Evolutionary conservation across 2,329 filamentous ascomycete genomes (phyloP), one percentile per base, ranked within the genome.

Genomic region (Daldinia eschscholtzii): DNA sequence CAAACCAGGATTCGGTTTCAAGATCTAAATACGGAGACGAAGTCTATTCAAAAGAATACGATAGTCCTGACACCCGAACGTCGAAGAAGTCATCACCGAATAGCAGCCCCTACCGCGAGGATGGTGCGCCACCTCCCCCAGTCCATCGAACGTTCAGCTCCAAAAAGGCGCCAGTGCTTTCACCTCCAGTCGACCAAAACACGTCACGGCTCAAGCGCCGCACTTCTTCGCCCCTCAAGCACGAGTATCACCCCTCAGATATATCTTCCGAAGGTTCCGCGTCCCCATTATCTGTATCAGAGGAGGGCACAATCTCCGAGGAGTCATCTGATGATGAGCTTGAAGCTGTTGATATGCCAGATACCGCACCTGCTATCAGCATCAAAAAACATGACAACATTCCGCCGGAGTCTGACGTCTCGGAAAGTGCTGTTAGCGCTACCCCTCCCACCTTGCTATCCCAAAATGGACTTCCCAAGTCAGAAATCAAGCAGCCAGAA

Each of bases 181-280:
- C 67, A 64, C 84, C 78, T 72, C 89, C 79, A 76, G 83, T 76
- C 76, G 90, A 82, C 74, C 79, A 73, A 73, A 80, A 63, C 75
- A 82, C 70, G 72, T 79, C 78, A 71, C 85, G 79, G 79, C 72
- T 88, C 23, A 88, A 91, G 76, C 89, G 94, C 50, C 89, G 94
- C 18, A 92, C 90, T 1, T 98, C 96, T 0, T 99, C 96, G 1
- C 96, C 96, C 0, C 84, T 99, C 57, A 99, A 99, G 82, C 95
- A 98, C 77, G 95, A 99, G 81, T 99, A 98, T 75, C 91, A 94
- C 70, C 95, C 95, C 13, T 98, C 96, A 0, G 88, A 90, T 57
- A 80, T 84, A 55, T 89, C 87, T 0, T 90, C 88, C 0, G 82
- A 80, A 15, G 74, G 72, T 30, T 77, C 77, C 7, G 64, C 66